Base-by-base conservation (phyloP, 2,329 filamentous ascomycete genomes). In the Boeremia lycopersici region DNA sequence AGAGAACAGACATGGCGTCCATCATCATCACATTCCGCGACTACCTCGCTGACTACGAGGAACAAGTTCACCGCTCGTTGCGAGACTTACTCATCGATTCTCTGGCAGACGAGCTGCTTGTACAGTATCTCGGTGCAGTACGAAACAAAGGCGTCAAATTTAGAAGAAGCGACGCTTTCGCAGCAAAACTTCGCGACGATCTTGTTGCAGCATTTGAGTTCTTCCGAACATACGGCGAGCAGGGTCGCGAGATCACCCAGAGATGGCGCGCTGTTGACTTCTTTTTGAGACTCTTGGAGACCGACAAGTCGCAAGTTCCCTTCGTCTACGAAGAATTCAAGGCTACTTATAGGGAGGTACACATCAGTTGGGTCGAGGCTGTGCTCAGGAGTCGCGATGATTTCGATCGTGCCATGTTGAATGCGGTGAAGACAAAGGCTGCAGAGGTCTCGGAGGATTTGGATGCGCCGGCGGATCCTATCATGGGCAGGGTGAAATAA, bases 1-100 rank as follows among this genome's bases (percentile, higher is more conserved):
- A 84, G 36, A 86, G 87, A 68, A 91, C 89, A 35, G 88, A 90
- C 51, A 93, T 99, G 86, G 92, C 92, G 68, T 91, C 93, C 66
- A 96, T 99, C 80, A 89, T 92, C 41, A 91, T 89, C 25, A 99
- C 95, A 0, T 93, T 99, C 71, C 91, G 96, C 64, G 95, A 98
- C 77, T 99, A 99, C 77, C 84, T 98, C 65, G 79, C 83, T 69
- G 93, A 99, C 77, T 97, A 97, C 79, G 84, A 86, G 56, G 82
- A 86, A 47, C 89, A 96, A 17, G 84, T 97, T 28, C 91, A 97
- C 77, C 89, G 91, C 63, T 92, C 90, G 3, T 84, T 98, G 6
- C 86, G 90, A 52, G 93, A 97, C 72, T 92, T 98, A 66, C 88
- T 99, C 62, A 87, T 96, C 69, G 93, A 97, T 76, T 93, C 96